A percentile compares a stretch with the other conserved stretches of the same genome.
Evolutionary conservation across 2,329 filamentous ascomycete genomes (phyloP).

Genomic region (Neoscytalidium dimidiatum): DNA sequence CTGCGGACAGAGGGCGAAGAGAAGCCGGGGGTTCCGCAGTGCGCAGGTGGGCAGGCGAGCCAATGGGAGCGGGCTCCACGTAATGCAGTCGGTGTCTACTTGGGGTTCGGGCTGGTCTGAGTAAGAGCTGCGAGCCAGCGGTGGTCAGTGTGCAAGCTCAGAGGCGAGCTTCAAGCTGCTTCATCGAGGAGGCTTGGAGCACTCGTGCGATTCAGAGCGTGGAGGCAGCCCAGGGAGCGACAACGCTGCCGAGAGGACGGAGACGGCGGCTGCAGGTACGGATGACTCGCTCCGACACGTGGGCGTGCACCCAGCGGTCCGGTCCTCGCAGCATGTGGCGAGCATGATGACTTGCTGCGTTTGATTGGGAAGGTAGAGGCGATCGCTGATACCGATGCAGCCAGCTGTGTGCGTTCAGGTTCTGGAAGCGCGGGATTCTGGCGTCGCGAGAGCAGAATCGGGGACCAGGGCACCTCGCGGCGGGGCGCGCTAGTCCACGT

Average conservation of each 20-base stretch:
- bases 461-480: background rate
- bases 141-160: background rate
- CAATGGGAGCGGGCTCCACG: background rate
- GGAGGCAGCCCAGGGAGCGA: background rate
- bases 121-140: background rate
- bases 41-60: background rate
- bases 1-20: background rate
- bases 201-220: background rate
- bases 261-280: background rate
- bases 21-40: background rate
- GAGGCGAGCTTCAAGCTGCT: background rate
- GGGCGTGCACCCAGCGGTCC: background rate
- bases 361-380: background rate
- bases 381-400: background rate
- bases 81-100: background rate
- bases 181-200: background rate
- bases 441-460: background rate
- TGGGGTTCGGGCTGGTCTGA: background rate
- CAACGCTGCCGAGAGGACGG: background rate
- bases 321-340: background rate
- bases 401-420: background rate
- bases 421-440: background rate
- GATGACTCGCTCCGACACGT: background rate
- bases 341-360: background rate
- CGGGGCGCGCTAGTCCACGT: background rate